Conservation (phyloP, 2,329 filamentous ascomycete genomes). For the Colletotrichum navitas region DNA sequence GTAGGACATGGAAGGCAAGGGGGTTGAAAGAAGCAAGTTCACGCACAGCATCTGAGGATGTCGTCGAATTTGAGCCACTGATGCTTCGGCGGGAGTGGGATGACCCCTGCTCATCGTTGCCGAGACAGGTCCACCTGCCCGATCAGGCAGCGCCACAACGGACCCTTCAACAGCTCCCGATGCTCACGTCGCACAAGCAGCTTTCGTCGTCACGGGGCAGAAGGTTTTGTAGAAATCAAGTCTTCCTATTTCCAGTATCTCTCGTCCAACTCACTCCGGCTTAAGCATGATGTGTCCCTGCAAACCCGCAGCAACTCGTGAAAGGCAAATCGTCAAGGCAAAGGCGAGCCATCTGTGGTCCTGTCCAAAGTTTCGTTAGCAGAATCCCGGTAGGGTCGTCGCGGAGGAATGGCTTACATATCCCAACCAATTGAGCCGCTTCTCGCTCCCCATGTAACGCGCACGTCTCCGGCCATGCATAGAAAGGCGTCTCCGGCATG, state of each 20-base stretch:
- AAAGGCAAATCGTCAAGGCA: neutral
- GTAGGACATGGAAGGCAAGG: neutral
- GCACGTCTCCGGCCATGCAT: slow-evolving; percentile 25
- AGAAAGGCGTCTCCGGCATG: neutral
- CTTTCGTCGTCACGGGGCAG: neutral
- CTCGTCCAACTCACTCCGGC: neutral
- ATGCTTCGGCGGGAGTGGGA: slow-evolving; percentile 2
- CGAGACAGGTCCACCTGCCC: slow-evolving; percentile 7
- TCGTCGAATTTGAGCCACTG: slow-evolving; percentile 14
- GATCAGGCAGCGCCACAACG: neutral
- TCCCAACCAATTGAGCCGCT: slow-evolving; percentile 18
- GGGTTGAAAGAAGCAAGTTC: neutral
- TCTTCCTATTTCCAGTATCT: neutral
- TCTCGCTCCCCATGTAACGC: slow-evolving; percentile 25
- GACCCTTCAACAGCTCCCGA: neutral
- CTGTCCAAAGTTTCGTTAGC: slow-evolving; percentile 2
- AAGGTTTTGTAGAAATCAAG: neutral
- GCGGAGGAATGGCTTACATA: slow-evolving; percentile 13
- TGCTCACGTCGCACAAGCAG: neutral
- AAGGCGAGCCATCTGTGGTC: neutral
- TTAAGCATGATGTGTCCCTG: neutral
- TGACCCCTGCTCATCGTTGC: neutral
- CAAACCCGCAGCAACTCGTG: neutral
- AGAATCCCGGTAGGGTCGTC: neutral
- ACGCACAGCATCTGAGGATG: neutral